phyloP scores from a whole-genome alignment of 495 filamentous ascomycete genomes.

The Penicillium steckii region DNA sequence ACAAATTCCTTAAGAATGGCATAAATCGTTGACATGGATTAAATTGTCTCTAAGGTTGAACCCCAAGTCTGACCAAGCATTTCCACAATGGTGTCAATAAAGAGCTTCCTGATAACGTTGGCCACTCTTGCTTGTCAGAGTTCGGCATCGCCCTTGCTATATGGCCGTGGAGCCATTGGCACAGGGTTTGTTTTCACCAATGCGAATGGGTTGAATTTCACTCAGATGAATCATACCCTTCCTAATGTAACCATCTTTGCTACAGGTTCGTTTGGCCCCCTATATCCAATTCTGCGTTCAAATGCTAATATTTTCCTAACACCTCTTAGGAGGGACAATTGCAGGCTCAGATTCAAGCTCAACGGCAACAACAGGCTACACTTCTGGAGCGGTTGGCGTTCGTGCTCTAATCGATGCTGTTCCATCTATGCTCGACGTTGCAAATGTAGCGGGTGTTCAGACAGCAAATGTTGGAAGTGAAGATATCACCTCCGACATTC shows the following conservation, averaged over 20 bases:
- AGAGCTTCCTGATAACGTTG: too few species aligned
- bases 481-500: conserved; percentile 40
- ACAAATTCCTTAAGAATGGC: too few species aligned
- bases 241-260: conserved; percentile 53
- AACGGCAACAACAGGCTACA: conserved; percentile 48
- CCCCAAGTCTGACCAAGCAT: too few species aligned
- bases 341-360: conserved; percentile 39
- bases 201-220: conserved; percentile 34
- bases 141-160: too few species aligned
- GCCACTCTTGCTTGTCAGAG: too few species aligned
- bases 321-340: conserved; percentile 43
- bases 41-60: too few species aligned
- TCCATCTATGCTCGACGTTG: conserved; percentile 41
- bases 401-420: conserved; percentile 37
- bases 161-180: too few species aligned
- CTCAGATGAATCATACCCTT: conserved; percentile 41
- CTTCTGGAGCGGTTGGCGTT: conserved; percentile 42
- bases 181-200: too few species aligned
- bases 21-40: too few species aligned
- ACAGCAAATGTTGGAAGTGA: conserved; percentile 36
- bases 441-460: conserved; percentile 49
- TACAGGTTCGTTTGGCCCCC: conserved; percentile 38
- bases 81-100: too few species aligned
- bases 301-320: background rate
- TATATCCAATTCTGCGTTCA: background rate